A percentile compares a stretch with the other conserved stretches of the same genome.
Conservation (phyloP, 2,329 filamentous ascomycete genomes). For the Aureobasidium zeae region DNA sequence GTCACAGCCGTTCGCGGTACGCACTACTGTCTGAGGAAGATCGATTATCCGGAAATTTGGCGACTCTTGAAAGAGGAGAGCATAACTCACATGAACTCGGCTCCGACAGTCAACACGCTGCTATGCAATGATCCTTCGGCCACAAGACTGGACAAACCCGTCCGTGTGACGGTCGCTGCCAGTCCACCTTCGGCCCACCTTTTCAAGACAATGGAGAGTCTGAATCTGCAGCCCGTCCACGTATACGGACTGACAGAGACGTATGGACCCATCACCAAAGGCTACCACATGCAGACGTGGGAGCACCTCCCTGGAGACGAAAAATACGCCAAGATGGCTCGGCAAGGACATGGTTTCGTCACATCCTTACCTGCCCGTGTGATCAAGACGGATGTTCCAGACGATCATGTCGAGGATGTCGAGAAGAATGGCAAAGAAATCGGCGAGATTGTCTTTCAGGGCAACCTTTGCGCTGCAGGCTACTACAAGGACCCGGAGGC, state of each 20-base stretch:
- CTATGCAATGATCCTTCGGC: slow-evolving; percentile 75
- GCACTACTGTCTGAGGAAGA: slow-evolving; percentile 87
- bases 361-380: slow-evolving; percentile 72
- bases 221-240: slow-evolving; percentile 86
- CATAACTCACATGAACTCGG: slow-evolving; percentile 92
- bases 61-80: slow-evolving; percentile 71
- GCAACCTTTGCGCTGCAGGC: slow-evolving; percentile 84
- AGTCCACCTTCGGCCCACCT: slow-evolving; percentile 82
- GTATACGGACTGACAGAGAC: slow-evolving; percentile 86
- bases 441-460: slow-evolving; percentile 75
- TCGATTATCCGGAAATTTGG: slow-evolving; percentile 94
- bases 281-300: slow-evolving; percentile 81
- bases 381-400: slow-evolving; percentile 62
- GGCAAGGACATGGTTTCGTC: slow-evolving; percentile 87
- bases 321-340: slow-evolving; percentile 81
- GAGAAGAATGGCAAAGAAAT: slow-evolving; percentile 63
- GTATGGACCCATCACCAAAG: slow-evolving; percentile 91
- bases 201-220: slow-evolving; percentile 80
- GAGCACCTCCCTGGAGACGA: slow-evolving; percentile 62
- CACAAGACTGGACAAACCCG: slow-evolving; percentile 52
- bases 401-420: slow-evolving; percentile 59
- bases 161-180: slow-evolving; percentile 85
- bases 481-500: slow-evolving; percentile 88
- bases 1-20: slow-evolving; percentile 91
- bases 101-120: slow-evolving; percentile 91